Conservation (phyloP, 1,284 basidiomycete genomes). For the Inonotus hispidus region DNA sequence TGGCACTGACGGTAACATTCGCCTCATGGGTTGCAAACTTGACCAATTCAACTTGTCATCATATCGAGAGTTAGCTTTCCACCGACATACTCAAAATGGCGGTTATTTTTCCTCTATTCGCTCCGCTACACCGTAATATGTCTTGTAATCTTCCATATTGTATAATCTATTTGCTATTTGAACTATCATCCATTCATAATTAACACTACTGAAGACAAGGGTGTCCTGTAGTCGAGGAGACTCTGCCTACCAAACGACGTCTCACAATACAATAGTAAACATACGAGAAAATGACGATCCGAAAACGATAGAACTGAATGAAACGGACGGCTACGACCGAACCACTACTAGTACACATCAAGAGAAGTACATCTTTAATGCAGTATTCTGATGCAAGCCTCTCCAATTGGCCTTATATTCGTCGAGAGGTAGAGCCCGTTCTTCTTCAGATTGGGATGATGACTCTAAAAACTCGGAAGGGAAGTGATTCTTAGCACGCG, state of each 20-base stretch:
- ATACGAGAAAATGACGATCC: neutral
- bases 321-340: no score
- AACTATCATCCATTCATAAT: neutral
- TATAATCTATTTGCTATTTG: neutral
- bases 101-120: constrained; percentile 14
- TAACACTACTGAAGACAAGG: neutral
- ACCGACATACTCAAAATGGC: neutral
- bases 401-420: constrained; percentile 36
- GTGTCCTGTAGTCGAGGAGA: neutral
- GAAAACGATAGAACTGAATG: no score
- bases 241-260: no score
- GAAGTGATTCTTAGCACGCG: constrained; percentile 75
- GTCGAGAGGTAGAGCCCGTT: constrained; percentile 42
- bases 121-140: constrained; percentile 13
- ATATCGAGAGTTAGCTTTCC: neutral
- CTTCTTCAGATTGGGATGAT: constrained; percentile 37
- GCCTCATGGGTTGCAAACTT: constrained; percentile 41
- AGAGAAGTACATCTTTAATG: constrained; percentile 63
- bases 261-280: neutral
- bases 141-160: neutral
- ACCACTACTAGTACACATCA: no score
- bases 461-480: constrained; percentile 45
- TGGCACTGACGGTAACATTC: constrained; percentile 61
- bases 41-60: constrained; percentile 5
- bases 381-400: constrained; percentile 43